Evolutionary conservation across 345 rosid species (phyloP).

Genomic region (Gossypium thurberi): DNA sequence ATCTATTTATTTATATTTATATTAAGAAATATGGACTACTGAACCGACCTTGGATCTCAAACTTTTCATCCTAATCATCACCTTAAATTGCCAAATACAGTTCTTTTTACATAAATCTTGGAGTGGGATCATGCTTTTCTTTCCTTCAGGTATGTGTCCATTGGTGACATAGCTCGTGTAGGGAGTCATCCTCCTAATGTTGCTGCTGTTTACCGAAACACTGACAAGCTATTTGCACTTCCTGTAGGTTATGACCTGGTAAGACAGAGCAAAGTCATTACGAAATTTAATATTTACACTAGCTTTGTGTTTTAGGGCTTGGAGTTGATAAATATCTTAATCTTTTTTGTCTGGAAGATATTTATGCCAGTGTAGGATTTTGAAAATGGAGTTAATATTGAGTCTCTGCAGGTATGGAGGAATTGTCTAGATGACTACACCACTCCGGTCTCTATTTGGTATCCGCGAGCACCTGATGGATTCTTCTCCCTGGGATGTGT

Average conservation of each 20-base stretch:
- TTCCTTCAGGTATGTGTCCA: constrained; percentile 56
- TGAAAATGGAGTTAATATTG: background rate
- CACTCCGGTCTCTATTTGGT: constrained; percentile 76
- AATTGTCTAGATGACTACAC: constrained; percentile 77
- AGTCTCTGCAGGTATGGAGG: constrained; percentile 74
- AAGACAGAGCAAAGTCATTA: constrained; percentile 51
- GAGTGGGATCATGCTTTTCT: background rate
- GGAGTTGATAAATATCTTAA: background rate
- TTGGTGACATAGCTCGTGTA: constrained; percentile 82
- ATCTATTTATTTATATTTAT: background rate
- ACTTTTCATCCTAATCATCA: background rate
- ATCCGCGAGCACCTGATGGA: constrained; percentile 88
- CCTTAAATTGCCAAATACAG: background rate
- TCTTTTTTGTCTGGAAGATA: background rate
- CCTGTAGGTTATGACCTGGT: constrained; percentile 97
- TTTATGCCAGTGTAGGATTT: background rate
- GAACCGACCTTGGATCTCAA: background rate
- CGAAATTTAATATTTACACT: background rate
- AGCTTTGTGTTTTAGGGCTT: background rate
- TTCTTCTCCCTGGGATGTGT: constrained; percentile 69
- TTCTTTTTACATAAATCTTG: background rate
- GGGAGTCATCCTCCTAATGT: constrained; percentile 88
- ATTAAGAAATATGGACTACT: background rate
- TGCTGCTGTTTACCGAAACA: constrained; percentile 71
- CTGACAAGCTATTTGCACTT: constrained; percentile 44